Evolutionary conservation across 208 protist genomes (phyloP).

Genomic region (Ichthyophonus hoferi): DNA sequence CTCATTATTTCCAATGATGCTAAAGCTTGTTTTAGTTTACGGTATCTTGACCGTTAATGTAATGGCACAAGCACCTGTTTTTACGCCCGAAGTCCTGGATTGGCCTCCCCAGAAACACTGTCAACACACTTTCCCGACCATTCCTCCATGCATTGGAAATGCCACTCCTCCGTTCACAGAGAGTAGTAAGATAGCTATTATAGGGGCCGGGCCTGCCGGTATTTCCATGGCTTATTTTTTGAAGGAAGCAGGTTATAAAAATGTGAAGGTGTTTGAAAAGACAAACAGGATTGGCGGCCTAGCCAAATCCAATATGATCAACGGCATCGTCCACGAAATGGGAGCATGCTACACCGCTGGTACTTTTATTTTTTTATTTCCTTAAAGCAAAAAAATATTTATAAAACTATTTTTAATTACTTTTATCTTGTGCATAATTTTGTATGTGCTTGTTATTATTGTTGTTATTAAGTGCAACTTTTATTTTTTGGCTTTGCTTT

Average conservation of each 20-base stretch:
- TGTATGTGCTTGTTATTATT: too few relatives aligned
- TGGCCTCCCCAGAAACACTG: not conserved
- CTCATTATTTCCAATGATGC: too few relatives aligned
- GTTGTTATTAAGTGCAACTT: too few relatives aligned
- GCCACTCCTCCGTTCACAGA: not conserved
- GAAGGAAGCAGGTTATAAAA: not conserved
- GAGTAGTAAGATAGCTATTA: not conserved
- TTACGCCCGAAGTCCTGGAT: not conserved
- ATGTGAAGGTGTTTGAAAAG: not conserved
- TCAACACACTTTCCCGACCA: not conserved
- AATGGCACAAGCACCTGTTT: too few relatives aligned
- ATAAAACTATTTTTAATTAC: too few relatives aligned
- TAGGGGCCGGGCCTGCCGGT: not conserved
- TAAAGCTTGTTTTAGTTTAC: too few relatives aligned
- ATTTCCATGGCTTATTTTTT: not conserved
- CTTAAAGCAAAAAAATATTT: too few relatives aligned
- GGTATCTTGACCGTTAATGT: too few relatives aligned
- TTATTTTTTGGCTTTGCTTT: too few relatives aligned
- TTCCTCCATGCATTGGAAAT: not conserved
- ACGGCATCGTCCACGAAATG: not conserved
- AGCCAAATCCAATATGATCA: not conserved
- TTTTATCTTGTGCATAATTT: too few relatives aligned
- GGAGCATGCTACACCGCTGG: conserved; percentile 6
- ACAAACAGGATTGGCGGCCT: not conserved
- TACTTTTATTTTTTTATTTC: not conserved